Evolutionary conservation across 371 early-diverging fungal species (phyloP).

Genomic region (Rhizomucor pusillus): DNA sequence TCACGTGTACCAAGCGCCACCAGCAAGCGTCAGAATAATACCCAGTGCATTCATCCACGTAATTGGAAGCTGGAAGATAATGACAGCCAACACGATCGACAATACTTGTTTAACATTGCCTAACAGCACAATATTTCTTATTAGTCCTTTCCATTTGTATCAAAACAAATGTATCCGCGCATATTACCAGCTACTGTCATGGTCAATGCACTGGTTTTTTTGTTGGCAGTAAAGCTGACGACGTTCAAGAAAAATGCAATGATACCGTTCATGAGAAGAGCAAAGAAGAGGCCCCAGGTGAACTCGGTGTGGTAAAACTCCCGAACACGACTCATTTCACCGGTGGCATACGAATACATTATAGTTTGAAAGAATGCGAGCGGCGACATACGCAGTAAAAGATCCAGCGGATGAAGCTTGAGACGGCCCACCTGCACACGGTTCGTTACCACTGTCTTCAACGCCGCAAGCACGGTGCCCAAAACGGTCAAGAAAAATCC

Average conservation of each 20-base stretch:
- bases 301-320: slow-evolving; percentile 50
- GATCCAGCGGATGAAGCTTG: slow-evolving; percentile 78
- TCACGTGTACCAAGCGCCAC: slow-evolving; percentile 68
- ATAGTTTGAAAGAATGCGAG: slow-evolving; percentile 77
- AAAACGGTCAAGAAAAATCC: slow-evolving; percentile 77
- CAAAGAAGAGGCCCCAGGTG: slow-evolving; percentile 43
- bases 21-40: slow-evolving; percentile 73
- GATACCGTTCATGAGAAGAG: slow-evolving; percentile 70
- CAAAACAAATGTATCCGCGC: neutral
- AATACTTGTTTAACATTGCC: slow-evolving; percentile 86
- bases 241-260: slow-evolving; percentile 84
- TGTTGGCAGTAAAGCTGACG: slow-evolving; percentile 82
- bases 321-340: slow-evolving; percentile 61
- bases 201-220: slow-evolving; percentile 79
- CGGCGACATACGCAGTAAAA: slow-evolving; percentile 80
- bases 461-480: slow-evolving; percentile 77
- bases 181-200: slow-evolving; percentile 81
- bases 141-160: slow-evolving; percentile 1
- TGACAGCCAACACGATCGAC: slow-evolving; percentile 73
- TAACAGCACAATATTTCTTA: slow-evolving; percentile 4
- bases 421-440: slow-evolving; percentile 74
- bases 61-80: slow-evolving; percentile 71
- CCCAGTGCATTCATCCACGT: slow-evolving; percentile 68
- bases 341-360: slow-evolving; percentile 61
- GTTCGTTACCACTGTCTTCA: slow-evolving; percentile 88